Evolutionary conservation across 371 early-diverging fungal genomes (phyloP).

Genomic region (Actinomucor elegans): DNA sequence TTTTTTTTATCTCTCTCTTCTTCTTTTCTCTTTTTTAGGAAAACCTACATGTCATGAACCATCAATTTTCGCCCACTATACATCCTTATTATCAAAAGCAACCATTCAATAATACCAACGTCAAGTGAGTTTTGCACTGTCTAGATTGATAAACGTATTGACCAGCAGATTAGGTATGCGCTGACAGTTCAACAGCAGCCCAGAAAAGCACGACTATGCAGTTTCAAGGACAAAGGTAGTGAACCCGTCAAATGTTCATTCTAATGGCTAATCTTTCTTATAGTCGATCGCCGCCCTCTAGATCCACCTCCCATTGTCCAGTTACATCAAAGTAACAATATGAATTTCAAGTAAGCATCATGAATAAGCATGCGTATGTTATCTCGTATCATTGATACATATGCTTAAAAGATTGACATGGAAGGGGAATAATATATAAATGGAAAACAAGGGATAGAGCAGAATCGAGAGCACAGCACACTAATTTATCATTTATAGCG

Average conservation of each 20-base stretch:
- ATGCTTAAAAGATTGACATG: too few relatives aligned
- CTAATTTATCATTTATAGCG: constrained; percentile 10
- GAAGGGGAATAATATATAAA: neutral
- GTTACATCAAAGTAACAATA: constrained; percentile 16
- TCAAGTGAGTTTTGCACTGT: neutral
- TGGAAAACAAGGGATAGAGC: neutral
- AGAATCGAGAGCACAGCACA: neutral
- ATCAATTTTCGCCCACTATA: neutral
- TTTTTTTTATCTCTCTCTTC: neutral
- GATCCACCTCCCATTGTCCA: constrained; percentile 54
- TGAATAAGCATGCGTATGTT: too few relatives aligned
- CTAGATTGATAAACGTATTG: too few relatives aligned
- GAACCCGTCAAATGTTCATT: too few relatives aligned
- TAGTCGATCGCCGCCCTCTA: constrained; percentile 53
- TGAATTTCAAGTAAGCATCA: constrained; percentile 21
- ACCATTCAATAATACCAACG: neutral
- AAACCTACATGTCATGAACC: neutral
- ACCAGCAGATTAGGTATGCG: constrained; percentile 21
- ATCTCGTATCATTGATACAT: too few relatives aligned
- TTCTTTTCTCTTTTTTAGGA: neutral
- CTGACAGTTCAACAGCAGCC: constrained; percentile 55
- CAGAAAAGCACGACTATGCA: constrained; percentile 52
- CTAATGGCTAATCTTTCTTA: neutral
- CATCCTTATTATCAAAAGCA: neutral
- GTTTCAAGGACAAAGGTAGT: constrained; percentile 55